These are phyloP conservation scores for Debaryomycetaceae sp. DNA, from an alignment of 1,139 yeast genomes.

Conservation along the genomic window DNA sequence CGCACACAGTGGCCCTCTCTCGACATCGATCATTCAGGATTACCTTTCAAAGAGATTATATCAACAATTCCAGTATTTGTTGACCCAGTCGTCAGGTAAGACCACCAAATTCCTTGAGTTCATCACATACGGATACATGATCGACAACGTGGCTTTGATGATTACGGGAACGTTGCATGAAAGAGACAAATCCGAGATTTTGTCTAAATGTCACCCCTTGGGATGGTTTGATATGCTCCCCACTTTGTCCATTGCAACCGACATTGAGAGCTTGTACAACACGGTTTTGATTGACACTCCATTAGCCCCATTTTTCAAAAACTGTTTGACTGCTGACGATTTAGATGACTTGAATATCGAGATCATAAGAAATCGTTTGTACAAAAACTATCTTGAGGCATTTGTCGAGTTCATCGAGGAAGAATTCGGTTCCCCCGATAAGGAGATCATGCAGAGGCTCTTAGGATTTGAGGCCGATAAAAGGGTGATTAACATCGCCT, in stretches of 20 bases:
- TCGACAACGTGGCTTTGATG: constrained; percentile 93
- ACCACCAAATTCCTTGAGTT: constrained; percentile 81
- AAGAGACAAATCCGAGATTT: constrained; percentile 81
- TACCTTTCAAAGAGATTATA: constrained; percentile 71
- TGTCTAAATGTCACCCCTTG: constrained; percentile 89
- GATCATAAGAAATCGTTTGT: constrained; percentile 84
- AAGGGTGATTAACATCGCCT: constrained; percentile 84
- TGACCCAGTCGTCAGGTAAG: constrained; percentile 79
- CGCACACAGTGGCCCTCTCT: constrained; percentile 73
- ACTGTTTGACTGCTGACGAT: constrained; percentile 88
- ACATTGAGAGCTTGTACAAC: constrained; percentile 84
- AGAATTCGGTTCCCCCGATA: constrained; percentile 70
- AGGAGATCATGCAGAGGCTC: constrained; percentile 73
- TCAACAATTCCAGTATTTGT: constrained; percentile 80
- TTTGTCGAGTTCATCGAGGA: constrained; percentile 63
- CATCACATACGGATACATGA: constrained; percentile 96
- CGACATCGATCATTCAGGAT: constrained; percentile 82
- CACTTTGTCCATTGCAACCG: constrained; percentile 90
- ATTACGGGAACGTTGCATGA: constrained; percentile 97
- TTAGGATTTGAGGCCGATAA: constrained; percentile 93
- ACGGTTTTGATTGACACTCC: constrained; percentile 98
- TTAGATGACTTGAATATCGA: constrained; percentile 95
- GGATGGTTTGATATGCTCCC: constrained; percentile 99
- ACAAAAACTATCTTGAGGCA: constrained; percentile 89
- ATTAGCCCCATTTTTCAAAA: constrained; percentile 91